Evolutionary conservation across 495 filamentous ascomycete species (phyloP).

Genomic region (Stereocaulon alpinum): DNA sequence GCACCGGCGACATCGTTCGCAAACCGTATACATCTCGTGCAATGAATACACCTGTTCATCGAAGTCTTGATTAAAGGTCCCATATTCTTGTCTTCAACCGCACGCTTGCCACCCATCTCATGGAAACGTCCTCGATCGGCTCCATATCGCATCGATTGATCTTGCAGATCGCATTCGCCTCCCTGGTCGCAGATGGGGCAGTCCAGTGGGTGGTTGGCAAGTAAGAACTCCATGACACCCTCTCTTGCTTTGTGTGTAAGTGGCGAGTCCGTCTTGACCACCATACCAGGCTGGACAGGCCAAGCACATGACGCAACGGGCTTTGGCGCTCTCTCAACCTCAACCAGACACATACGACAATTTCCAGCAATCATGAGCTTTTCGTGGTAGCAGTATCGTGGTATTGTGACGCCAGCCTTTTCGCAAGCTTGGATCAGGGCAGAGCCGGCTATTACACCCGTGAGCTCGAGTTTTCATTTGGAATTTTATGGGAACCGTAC

Average conservation of each 20-base stretch:
- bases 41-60: conserved; percentile 99
- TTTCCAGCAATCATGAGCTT: conserved; percentile 99
- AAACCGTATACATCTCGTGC: conserved; percentile 94
- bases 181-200: conserved; percentile 98
- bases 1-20: conserved; percentile 95
- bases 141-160: conserved; percentile 98
- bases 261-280: conserved; percentile 94
- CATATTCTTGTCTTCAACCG: conserved; percentile 98
- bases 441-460: conserved; percentile 49
- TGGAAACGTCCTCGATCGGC: conserved; percentile 94
- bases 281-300: conserved; percentile 97
- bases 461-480: conserved; percentile 1
- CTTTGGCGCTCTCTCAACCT: conserved; percentile 91
- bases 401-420: conserved; percentile 85
- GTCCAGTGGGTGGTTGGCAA: conserved; percentile 95
- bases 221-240: conserved; percentile 96
- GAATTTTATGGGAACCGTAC: conserved; percentile 35
- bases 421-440: conserved; percentile 98
- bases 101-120: conserved; percentile 87
- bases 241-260: conserved; percentile 94
- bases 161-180: conserved; percentile 96
- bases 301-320: conserved; percentile 97
- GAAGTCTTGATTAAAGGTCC: conserved; percentile 98
- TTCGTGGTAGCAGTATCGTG: conserved; percentile 99
- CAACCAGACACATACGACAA: conserved; percentile 98